Conservation (phyloP, 176 grass and related monocot genomes). For the Musa schizocarpa region DNA sequence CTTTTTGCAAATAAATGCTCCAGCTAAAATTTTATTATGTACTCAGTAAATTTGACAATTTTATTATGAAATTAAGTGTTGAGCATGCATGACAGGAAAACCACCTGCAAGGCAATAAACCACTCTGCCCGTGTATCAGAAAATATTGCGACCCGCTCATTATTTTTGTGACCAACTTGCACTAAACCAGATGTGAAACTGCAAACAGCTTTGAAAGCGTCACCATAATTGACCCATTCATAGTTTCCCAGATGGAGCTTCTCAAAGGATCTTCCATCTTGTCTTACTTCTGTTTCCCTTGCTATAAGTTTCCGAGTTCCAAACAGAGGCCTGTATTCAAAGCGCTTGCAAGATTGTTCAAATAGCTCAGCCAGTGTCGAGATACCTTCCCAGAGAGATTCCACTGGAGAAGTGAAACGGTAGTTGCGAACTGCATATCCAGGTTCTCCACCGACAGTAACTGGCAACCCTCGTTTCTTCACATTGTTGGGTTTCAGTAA, state of each 20-base stretch:
- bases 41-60: background rate
- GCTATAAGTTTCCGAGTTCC: conserved; percentile 71
- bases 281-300: conserved; percentile 41
- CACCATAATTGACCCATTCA: conserved; percentile 66
- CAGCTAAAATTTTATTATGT: conserved; percentile 12
- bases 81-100: background rate
- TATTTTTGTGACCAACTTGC: conserved; percentile 49
- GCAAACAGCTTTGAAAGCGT: conserved; percentile 65
- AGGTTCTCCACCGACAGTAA: conserved; percentile 46
- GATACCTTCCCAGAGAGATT: conserved; percentile 75
- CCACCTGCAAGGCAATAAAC: conserved; percentile 90
- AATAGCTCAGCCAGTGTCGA: conserved; percentile 68
- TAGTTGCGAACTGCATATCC: conserved; percentile 57
- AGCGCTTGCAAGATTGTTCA: conserved; percentile 64
- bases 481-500: conserved; percentile 37
- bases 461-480: conserved; percentile 62
- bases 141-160: conserved; percentile 72
- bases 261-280: conserved; percentile 71
- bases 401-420: conserved; percentile 40
- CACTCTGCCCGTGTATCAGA: conserved; percentile 85
- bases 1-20: background rate
- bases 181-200: conserved; percentile 69
- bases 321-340: conserved; percentile 49
- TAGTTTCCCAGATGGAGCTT: conserved; percentile 88
- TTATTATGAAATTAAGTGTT: background rate